A percentile compares a stretch with the other conserved stretches of the same genome.
Evolutionary conservation across 768 basidiomycete species (phyloP).

Genomic region (Podaxis carcinomalis): DNA sequence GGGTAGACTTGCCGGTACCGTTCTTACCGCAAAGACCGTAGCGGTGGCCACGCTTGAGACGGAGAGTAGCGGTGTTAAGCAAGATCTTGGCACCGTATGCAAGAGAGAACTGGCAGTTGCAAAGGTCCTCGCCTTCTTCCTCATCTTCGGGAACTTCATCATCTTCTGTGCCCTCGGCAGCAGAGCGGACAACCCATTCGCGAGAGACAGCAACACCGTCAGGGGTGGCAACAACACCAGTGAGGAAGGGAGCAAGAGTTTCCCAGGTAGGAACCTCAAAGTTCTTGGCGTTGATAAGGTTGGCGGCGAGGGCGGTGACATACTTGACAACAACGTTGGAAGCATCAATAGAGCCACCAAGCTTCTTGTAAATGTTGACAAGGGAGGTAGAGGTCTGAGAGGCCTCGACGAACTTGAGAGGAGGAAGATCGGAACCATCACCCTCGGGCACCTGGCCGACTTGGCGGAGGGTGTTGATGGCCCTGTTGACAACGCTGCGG

Average conservation of each 20-base stretch:
- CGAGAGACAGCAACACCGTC: constrained; percentile 65
- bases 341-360: constrained; percentile 53
- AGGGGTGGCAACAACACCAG: constrained; percentile 58
- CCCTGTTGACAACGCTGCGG: constrained; percentile 84
- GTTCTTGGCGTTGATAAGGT: constrained; percentile 86
- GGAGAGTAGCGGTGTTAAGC: constrained; percentile 93
- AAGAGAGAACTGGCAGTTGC: constrained; percentile 98
- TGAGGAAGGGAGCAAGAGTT: constrained; percentile 69
- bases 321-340: constrained; percentile 63
- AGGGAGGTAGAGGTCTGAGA: constrained; percentile 63
- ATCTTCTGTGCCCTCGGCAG: constrained; percentile 70
- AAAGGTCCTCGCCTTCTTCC: constrained; percentile 97
- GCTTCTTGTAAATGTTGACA: constrained; percentile 81
- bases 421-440: constrained; percentile 90
- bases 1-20: constrained; percentile 95
- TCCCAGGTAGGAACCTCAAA: constrained; percentile 91
- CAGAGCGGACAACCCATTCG: constrained; percentile 90
- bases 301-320: constrained; percentile 74
- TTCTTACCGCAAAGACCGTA: constrained; percentile 99
- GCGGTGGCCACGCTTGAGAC: constrained; percentile 97
- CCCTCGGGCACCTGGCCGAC: constrained; percentile 83
- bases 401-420: constrained; percentile 73
- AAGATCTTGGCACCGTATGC: constrained; percentile 99
- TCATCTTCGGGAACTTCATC: constrained; percentile 76
- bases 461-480: constrained; percentile 93